Conservation (phyloP, 177 flowering plant genomes). For the Tripterygium wilfordii region DNA sequence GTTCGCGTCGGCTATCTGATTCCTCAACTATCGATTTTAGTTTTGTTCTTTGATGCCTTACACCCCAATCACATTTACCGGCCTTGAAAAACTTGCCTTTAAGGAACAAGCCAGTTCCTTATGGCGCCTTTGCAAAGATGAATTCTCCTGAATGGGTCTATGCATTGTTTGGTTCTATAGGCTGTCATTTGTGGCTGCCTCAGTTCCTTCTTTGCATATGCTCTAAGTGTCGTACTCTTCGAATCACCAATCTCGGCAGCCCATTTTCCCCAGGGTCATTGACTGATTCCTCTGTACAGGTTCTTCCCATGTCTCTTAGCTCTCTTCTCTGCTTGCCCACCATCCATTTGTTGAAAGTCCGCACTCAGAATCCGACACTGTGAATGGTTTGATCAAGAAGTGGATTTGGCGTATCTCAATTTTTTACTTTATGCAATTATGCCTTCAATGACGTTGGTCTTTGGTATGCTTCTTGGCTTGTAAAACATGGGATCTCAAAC, state of each 20-base stretch:
- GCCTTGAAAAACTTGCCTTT: constrained; percentile 76
- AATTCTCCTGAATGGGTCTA: constrained; percentile 92
- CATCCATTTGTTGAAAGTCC: too few relatives aligned
- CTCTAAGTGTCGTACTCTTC: constrained; percentile 86
- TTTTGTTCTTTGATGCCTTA: constrained; percentile 66
- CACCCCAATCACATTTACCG: constrained; percentile 62
- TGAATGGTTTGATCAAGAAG: constrained; percentile 98
- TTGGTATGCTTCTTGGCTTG: constrained; percentile 99
- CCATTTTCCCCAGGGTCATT: too few relatives aligned
- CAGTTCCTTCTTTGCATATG: constrained; percentile 88
- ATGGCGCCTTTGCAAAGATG: constrained; percentile 92
- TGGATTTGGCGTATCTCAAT: constrained; percentile 89
- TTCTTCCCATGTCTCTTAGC: too few relatives aligned
- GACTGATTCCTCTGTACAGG: too few relatives aligned
- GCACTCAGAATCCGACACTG: too few relatives aligned
- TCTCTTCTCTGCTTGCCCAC: too few relatives aligned
- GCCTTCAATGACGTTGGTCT: constrained; percentile 92
- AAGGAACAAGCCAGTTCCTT: constrained; percentile 96
- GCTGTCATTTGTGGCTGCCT: constrained; percentile 82
- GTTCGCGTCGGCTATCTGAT: constrained; percentile 90
- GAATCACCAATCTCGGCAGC: too few relatives aligned
- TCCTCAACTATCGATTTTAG: constrained; percentile 95
- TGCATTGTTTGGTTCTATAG: constrained; percentile 84
- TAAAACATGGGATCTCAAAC: constrained; percentile 88
- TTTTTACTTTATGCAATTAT: constrained; percentile 70